Conservation (phyloP, 1,284 basidiomycete genomes). For the Cyathus olla region DNA sequence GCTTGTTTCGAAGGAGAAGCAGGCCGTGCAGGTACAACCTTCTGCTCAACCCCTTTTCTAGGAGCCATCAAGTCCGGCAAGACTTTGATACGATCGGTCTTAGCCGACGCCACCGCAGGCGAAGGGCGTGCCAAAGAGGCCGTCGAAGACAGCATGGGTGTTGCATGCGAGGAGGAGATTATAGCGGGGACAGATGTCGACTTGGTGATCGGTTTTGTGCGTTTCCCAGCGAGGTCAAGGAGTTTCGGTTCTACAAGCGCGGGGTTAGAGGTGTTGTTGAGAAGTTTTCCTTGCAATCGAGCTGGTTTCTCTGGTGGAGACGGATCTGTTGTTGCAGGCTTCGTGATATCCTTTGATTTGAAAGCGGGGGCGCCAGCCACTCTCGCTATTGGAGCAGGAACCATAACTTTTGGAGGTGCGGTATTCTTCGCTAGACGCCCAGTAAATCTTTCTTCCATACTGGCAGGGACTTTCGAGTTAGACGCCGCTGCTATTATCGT, state of each 20-base stretch:
- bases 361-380: no score
- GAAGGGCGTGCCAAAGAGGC: constrained; percentile 73
- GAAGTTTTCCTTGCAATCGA: not conserved
- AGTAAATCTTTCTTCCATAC: no score
- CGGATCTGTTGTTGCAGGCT: not conserved
- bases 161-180: constrained; percentile 76
- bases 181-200: constrained; percentile 72
- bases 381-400: no score
- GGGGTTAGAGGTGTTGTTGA: not conserved
- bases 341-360: not conserved
- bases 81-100: not conserved
- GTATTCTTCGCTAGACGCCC: no score
- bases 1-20: not conserved
- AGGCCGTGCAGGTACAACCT: not conserved
- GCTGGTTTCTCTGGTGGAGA: not conserved
- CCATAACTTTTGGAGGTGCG: no score
- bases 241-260: constrained; percentile 23
- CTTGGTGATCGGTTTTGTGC: constrained; percentile 51
- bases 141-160: constrained; percentile 76
- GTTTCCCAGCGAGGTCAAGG: constrained; percentile 33
- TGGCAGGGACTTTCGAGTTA: no score
- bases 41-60: not conserved
- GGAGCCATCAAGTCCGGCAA: not conserved
- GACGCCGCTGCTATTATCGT: no score
- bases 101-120: constrained; percentile 12